Evolutionary conservation across 1,139 yeast genomes (phyloP).

Genomic region (Fermentozyma sake): DNA sequence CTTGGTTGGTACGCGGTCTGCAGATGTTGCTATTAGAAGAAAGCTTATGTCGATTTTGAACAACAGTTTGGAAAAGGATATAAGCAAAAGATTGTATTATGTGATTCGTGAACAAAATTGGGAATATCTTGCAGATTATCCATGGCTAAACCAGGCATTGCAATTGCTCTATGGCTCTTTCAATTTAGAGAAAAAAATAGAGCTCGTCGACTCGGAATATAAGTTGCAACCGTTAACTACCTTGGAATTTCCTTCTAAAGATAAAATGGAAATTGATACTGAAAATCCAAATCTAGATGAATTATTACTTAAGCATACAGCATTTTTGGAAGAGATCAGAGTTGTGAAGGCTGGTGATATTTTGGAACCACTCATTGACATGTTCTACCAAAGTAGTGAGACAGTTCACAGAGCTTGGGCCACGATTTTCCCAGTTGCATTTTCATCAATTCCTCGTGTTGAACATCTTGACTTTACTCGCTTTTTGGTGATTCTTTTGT

Average conservation of each 20-base stretch:
- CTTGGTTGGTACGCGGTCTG: constrained; percentile 84
- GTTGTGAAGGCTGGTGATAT: constrained; percentile 55
- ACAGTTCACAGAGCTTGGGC: constrained; percentile 86
- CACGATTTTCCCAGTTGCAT: constrained; percentile 75
- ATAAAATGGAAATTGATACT: constrained; percentile 11
- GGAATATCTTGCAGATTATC: constrained; percentile 90
- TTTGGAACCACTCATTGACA: constrained; percentile 67
- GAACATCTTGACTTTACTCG: constrained; percentile 83
- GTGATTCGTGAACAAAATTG: constrained; percentile 91
- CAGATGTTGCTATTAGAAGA: constrained; percentile 70
- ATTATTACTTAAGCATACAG: constrained; percentile 47
- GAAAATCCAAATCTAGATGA: constrained; percentile 13
- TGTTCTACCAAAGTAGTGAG: constrained; percentile 78
- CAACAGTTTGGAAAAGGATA: constrained; percentile 73
- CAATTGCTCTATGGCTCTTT: constrained; percentile 82
- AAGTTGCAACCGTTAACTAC: constrained; percentile 52
- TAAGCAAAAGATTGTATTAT: constrained; percentile 76
- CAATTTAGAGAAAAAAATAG: constrained; percentile 45
- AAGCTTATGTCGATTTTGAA: constrained; percentile 79
- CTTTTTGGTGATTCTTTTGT: constrained; percentile 68
- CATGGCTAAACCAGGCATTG: constrained; percentile 92
- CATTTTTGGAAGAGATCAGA: constrained; percentile 45
- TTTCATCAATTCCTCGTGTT: constrained; percentile 65
- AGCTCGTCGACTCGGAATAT: constrained; percentile 45
- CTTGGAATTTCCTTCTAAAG: constrained; percentile 20